Evolutionary conservation across 805 yeast genomes (phyloP).

Genomic region (Teunomyces kruisii): DNA sequence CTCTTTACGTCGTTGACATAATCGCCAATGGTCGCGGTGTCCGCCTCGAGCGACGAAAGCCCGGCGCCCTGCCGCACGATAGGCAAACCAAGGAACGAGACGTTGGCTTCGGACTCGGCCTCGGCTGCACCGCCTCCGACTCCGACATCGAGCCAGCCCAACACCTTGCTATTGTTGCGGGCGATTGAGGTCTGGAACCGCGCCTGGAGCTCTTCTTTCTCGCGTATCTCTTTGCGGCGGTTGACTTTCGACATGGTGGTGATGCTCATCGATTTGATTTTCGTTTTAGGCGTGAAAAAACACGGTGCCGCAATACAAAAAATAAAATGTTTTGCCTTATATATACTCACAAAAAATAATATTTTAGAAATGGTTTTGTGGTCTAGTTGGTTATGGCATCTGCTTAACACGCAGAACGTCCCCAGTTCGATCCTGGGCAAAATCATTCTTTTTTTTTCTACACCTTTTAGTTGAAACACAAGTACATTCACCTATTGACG

Average conservation of each 20-base stretch:
- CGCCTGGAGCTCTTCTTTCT: slow-evolving; percentile 48
- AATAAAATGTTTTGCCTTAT: no score
- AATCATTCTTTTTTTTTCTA: slow-evolving; percentile 51
- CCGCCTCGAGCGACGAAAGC: slow-evolving; percentile 18
- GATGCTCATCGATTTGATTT: slow-evolving; percentile 2
- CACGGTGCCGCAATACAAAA: neutral
- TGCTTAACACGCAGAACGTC: slow-evolving; percentile 99
- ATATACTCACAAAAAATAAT: no score
- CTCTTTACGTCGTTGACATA: slow-evolving; percentile 16
- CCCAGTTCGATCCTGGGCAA: slow-evolving; percentile 99
- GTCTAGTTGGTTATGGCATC: slow-evolving; percentile 99
- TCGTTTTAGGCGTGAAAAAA: neutral
- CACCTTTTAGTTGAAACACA: neutral
- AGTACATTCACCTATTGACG: neutral
- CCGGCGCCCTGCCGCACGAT: slow-evolving; percentile 34
- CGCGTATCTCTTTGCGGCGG: slow-evolving; percentile 43
- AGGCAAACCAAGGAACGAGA: slow-evolving; percentile 32
- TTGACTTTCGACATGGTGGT: slow-evolving; percentile 19
- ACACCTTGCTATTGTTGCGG: slow-evolving; percentile 32
- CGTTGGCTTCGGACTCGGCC: slow-evolving; percentile 6
- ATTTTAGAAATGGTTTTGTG: slow-evolving; percentile 69
- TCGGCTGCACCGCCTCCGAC: neutral
- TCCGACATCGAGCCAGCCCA: slow-evolving; percentile 33
- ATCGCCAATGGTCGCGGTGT: slow-evolving; percentile 23
- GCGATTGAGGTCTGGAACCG: slow-evolving; percentile 45